A percentile compares a stretch with the other conserved stretches of the same genome.
Conservation (phyloP, 1,139 yeast genomes). For the Blastobotrys ciferrii region DNA sequence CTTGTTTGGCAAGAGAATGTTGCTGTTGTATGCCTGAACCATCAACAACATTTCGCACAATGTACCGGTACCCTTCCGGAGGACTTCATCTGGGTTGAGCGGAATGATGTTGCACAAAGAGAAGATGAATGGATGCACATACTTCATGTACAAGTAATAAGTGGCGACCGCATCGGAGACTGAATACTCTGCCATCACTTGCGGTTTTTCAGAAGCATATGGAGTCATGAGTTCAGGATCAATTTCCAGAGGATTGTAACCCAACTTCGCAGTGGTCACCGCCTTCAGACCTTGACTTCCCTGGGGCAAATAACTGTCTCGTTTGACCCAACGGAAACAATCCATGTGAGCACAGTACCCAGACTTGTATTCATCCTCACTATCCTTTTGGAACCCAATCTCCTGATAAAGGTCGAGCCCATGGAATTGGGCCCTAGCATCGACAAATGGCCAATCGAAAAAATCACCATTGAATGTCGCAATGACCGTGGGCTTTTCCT, state of each 20-base stretch:
- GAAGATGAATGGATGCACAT: conserved; percentile 95
- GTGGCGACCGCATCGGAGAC: conserved; percentile 99
- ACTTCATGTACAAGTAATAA: conserved; percentile 90
- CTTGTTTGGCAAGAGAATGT: conserved; percentile 85
- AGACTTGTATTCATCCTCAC: conserved; percentile 89
- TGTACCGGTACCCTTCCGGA: conserved; percentile 98
- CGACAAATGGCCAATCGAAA: conserved; percentile 99
- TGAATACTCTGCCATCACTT: conserved; percentile 88
- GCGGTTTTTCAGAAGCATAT: conserved; percentile 92
- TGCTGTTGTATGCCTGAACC: conserved; percentile 88
- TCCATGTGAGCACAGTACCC: conserved; percentile 96
- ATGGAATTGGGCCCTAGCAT: conserved; percentile 76
- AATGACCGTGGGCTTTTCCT: conserved; percentile 86
- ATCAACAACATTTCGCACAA: conserved; percentile 95
- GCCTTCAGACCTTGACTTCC: conserved; percentile 99
- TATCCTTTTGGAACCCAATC: conserved; percentile 87
- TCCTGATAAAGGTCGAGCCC: conserved; percentile 89
- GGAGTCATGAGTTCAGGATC: conserved; percentile 99
- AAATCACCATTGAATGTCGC: conserved; percentile 98
- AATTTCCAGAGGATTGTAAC: conserved; percentile 93
- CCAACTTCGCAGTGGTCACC: conserved; percentile 92
- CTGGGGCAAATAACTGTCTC: conserved; percentile 96
- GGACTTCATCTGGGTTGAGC: conserved; percentile 90
- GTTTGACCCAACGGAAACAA: conserved; percentile 97
- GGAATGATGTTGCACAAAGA: conserved; percentile 96